Evolutionary conservation across 495 filamentous ascomycete species (phyloP).

Genomic region (Parachaetomium inaequale): DNA sequence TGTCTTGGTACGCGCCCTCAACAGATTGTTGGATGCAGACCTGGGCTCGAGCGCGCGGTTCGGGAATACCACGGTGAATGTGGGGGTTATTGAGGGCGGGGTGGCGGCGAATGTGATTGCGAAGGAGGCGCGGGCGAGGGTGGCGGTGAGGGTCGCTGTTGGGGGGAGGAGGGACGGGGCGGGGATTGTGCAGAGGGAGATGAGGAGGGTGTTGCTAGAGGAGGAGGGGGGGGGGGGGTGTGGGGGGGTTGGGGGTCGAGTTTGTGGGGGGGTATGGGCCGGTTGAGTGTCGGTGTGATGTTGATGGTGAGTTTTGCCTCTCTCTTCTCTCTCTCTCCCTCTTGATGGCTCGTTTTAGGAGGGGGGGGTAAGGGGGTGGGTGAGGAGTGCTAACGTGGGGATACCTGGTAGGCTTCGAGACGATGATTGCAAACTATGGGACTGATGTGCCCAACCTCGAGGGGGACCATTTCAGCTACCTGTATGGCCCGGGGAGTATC

Average conservation of each 20-base stretch:
- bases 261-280: conserved; percentile 64
- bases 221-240: conserved; percentile 48
- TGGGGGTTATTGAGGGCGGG: conserved; percentile 73
- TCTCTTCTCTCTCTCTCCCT: neutral
- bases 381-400: neutral
- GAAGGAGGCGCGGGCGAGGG: conserved; percentile 59
- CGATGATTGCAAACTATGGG: conserved; percentile 80
- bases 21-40: conserved; percentile 57
- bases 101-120: conserved; percentile 89
- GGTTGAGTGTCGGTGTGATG: conserved; percentile 72
- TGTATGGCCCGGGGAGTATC: conserved; percentile 87
- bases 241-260: conserved; percentile 55
- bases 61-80: conserved; percentile 83
- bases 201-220: conserved; percentile 57
- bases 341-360: neutral
- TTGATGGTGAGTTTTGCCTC: conserved; percentile 52
- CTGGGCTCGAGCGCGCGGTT: conserved; percentile 71
- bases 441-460: conserved; percentile 81
- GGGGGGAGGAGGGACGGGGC: conserved; percentile 57
- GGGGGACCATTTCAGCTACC: conserved; percentile 71
- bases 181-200: conserved; percentile 48
- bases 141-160: conserved; percentile 71
- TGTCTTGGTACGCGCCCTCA: conserved; percentile 65
- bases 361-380: no score
- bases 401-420: conserved; percentile 67